Evolutionary conservation across 2,329 filamentous ascomycete species (phyloP).

Genomic region (Cytospora mali): DNA sequence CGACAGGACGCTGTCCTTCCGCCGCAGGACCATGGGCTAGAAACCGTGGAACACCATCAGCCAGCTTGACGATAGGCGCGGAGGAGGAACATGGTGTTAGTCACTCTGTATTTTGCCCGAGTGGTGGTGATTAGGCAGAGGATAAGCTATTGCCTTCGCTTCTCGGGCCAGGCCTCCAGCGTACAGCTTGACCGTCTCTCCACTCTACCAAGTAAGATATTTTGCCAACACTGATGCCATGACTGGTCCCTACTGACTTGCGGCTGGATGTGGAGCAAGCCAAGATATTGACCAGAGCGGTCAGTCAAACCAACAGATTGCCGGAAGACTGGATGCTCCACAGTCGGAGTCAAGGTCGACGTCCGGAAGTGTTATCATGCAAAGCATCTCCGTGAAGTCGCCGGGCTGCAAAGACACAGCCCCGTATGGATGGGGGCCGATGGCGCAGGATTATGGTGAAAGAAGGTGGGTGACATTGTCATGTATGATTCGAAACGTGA

Average conservation of each 20-base stretch:
- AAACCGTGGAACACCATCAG: not conserved
- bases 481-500: not conserved
- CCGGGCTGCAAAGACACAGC: not conserved
- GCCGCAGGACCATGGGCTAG: not conserved
- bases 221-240: not conserved
- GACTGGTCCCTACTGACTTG: constrained; percentile 1
- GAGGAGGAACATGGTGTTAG: not conserved
- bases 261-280: constrained; percentile 17
- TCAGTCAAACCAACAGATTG: constrained; percentile 12
- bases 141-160: not conserved
- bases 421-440: constrained; percentile 4
- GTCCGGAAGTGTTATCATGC: constrained; percentile 5
- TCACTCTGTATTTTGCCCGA: not conserved
- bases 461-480: constrained; percentile 15
- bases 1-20: not conserved
- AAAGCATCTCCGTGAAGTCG: constrained; percentile 6
- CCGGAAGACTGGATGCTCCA: not conserved
- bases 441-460: not conserved
- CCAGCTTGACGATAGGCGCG: not conserved
- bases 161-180: not conserved
- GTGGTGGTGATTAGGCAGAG: not conserved
- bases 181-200: not conserved
- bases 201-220: not conserved
- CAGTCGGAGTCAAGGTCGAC: not conserved
- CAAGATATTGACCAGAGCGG: constrained; percentile 10